phyloP scores from a whole-genome alignment of 2,329 filamentous ascomycete species.

The Aureobasidium mangrovei region DNA sequence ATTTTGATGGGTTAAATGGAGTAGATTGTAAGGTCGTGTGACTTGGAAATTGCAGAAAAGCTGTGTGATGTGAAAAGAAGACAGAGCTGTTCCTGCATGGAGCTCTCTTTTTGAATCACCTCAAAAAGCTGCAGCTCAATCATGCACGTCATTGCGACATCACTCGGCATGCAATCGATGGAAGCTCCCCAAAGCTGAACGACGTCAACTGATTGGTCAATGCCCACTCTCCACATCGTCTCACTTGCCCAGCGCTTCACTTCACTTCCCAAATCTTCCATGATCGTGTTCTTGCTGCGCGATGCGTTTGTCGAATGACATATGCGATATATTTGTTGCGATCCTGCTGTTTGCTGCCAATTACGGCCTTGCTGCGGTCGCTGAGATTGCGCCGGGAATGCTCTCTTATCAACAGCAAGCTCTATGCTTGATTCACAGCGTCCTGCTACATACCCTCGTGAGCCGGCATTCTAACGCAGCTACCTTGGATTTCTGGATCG shows the following conservation, averaged over 20 bases:
- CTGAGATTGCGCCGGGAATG: too few relatives aligned
- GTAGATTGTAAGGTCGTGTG: constrained; percentile 5
- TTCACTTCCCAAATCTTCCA: not conserved
- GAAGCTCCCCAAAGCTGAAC: not conserved
- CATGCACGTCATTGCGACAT: not conserved
- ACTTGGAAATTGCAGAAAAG: not conserved
- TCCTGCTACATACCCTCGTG: too few relatives aligned
- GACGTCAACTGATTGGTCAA: not conserved
- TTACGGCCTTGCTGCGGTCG: not conserved
- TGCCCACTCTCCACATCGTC: not conserved
- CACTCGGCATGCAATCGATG: not conserved
- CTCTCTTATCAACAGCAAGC: too few relatives aligned
- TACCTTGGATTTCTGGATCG: too few relatives aligned
- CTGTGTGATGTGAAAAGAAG: not conserved
- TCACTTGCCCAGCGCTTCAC: not conserved
- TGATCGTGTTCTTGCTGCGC: not conserved
- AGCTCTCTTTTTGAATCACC: constrained; percentile 2
- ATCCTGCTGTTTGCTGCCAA: not conserved
- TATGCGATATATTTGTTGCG: not conserved
- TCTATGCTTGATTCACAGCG: too few relatives aligned
- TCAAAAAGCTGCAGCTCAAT: not conserved
- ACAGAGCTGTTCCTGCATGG: not conserved
- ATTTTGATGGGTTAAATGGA: not conserved
- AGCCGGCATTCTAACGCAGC: too few relatives aligned
- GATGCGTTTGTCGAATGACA: not conserved